Evolutionary conservation across 768 basidiomycete genomes (phyloP).

Genomic region (Phaeolepiota aurea): DNA sequence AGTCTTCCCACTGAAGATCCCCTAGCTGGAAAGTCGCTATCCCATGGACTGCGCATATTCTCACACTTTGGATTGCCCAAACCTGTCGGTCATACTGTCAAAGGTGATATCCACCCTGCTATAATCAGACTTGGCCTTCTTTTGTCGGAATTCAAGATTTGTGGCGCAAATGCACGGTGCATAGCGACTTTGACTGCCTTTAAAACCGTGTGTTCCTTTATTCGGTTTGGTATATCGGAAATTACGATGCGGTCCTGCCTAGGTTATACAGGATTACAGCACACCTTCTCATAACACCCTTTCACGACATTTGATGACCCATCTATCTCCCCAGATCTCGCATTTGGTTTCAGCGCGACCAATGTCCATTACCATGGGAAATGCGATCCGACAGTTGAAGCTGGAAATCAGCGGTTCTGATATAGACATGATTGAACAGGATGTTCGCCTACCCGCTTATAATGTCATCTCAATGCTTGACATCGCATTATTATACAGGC

Average conservation of each 20-base stretch:
- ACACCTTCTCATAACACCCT: constrained; percentile 84
- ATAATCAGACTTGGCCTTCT: constrained; percentile 82
- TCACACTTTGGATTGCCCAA: constrained; percentile 81
- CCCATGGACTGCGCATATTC: constrained; percentile 73
- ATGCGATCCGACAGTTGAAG: constrained; percentile 90
- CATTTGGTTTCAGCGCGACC: constrained; percentile 83
- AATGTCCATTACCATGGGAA: constrained; percentile 92
- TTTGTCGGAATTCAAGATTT: constrained; percentile 87
- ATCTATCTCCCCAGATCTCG: constrained; percentile 89
- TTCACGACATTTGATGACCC: constrained; percentile 84
- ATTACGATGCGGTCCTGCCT: constrained; percentile 6
- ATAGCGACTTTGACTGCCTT: constrained; percentile 89
- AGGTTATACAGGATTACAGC: constrained; percentile 89
- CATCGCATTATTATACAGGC: constrained; percentile 42
- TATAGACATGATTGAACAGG: constrained; percentile 91
- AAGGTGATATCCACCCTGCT: constrained; percentile 87
- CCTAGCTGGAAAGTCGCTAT: constrained; percentile 30
- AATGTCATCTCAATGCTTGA: constrained; percentile 4
- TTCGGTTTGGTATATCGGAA: constrained; percentile 6
- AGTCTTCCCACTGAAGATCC: constrained; percentile 18
- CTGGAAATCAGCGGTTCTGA: constrained; percentile 89
- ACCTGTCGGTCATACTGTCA: constrained; percentile 38
- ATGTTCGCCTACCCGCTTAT: constrained; percentile 41
- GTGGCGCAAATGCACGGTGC: constrained; percentile 92
- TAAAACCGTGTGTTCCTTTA: constrained; percentile 61